Percentiles rank a stretch among this genome's conserved stretches.
These are phyloP conservation scores for Saururus chinensis DNA, from an alignment of 164 flowering plant genomes.

Conservation along the genomic window DNA sequence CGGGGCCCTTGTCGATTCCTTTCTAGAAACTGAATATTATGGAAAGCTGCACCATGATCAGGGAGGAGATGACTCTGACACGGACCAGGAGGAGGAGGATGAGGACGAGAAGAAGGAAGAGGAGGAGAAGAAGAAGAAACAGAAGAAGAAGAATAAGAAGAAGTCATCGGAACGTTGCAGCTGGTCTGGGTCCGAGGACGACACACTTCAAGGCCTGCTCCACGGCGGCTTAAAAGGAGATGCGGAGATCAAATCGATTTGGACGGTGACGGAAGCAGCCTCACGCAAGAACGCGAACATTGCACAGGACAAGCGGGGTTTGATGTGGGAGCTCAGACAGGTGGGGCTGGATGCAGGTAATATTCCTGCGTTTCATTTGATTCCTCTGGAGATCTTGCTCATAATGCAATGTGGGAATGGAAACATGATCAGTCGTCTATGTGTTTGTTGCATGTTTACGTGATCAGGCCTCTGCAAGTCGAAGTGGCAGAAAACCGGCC, in stretches of 20 bases:
- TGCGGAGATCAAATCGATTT: constrained; percentile 15
- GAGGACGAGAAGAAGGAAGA: constrained; percentile 1
- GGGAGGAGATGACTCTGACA: background rate
- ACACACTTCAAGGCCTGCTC: constrained; percentile 23
- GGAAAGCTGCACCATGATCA: background rate
- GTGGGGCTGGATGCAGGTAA: constrained; percentile 5
- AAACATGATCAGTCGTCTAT: background rate
- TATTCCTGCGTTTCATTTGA: background rate
- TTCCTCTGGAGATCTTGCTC: too few species aligned
- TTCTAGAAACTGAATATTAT: constrained; percentile 2
- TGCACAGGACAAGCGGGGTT: constrained; percentile 17
- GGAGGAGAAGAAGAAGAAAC: too few species aligned
- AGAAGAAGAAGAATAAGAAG: too few species aligned
- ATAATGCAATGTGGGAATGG: background rate
- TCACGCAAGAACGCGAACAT: background rate
- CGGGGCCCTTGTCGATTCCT: constrained; percentile 2
- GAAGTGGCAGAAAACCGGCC: constrained; percentile 45
- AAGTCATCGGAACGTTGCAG: too few species aligned
- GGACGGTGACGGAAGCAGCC: constrained; percentile 23
- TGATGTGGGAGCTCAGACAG: constrained; percentile 5
- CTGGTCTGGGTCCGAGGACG: constrained; percentile 21
- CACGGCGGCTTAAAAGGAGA: constrained; percentile 1
- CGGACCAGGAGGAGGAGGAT: constrained; percentile 2
- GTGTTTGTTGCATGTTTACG: background rate
- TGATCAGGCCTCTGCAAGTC: constrained; percentile 6